phyloP scores from a whole-genome alignment of 129 eudicot genomes.

The Flaveria brownii region DNA sequence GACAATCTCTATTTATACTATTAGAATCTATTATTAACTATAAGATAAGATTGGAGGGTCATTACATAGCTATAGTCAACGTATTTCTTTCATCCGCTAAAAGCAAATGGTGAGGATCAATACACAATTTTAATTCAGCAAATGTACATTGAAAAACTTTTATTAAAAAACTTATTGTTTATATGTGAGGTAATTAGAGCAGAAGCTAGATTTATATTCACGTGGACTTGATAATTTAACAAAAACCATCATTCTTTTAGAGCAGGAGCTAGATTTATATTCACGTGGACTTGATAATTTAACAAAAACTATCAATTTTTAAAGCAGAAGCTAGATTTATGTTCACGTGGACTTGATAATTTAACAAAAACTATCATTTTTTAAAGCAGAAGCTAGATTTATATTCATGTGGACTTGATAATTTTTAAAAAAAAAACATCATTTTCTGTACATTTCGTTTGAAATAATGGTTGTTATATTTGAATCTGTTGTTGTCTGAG shows the following conservation, averaged over 20 bases:
- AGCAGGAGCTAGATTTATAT: neutral
- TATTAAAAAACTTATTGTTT: too few relatives aligned
- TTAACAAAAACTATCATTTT: too few relatives aligned
- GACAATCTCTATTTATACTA: too few relatives aligned
- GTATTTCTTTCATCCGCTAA: too few relatives aligned
- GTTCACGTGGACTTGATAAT: neutral
- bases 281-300: neutral
- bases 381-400: neutral
- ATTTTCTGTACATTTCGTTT: neutral
- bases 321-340: neutral
- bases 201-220: neutral
- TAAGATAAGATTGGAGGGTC: too few relatives aligned
- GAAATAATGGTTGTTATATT: too few relatives aligned
- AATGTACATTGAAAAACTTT: too few relatives aligned
- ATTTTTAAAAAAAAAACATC: neutral
- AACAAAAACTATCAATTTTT: neutral
- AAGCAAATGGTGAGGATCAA: too few relatives aligned
- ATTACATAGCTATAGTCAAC: too few relatives aligned
- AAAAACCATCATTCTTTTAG: too few relatives aligned
- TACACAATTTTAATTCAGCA: too few relatives aligned
- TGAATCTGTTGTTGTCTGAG: neutral
- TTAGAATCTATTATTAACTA: too few relatives aligned
- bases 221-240: neutral
- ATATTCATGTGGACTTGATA: neutral
- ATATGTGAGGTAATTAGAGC: neutral